phyloP scores from a whole-genome alignment of 805 yeast species.

The Cyberlindnera bimundalis region DNA sequence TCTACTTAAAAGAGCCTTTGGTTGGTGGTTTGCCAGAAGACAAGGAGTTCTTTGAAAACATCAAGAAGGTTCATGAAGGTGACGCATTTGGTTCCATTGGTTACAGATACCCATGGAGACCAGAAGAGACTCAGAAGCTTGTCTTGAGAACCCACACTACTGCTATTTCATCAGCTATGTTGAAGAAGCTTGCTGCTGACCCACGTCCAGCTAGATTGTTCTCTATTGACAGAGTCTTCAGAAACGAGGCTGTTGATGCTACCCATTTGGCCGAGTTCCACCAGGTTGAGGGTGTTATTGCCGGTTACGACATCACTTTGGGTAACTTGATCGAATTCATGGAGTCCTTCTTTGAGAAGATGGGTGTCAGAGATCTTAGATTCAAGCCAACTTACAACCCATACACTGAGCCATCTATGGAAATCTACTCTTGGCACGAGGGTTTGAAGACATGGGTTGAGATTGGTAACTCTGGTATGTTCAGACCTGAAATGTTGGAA shows the following conservation, averaged over 20 bases:
- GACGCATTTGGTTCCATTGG: conserved; percentile 96
- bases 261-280: conserved; percentile 99
- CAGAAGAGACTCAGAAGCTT: conserved; percentile 82
- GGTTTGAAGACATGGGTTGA: conserved; percentile 98
- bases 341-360: conserved; percentile 93
- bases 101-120: conserved; percentile 97
- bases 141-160: conserved; percentile 98
- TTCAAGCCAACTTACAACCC: conserved; percentile 99
- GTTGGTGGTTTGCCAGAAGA: conserved; percentile 82
- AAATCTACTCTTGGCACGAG: conserved; percentile 94
- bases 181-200: conserved; percentile 80
- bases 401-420: conserved; percentile 98
- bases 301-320: conserved; percentile 90
- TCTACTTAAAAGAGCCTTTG: conserved; percentile 91
- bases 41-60: conserved; percentile 68
- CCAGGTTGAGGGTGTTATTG: conserved; percentile 98
- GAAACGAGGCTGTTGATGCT: conserved; percentile 99
- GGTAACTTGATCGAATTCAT: conserved; percentile 97
- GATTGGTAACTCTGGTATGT: conserved; percentile 99
- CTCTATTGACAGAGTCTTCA: conserved; percentile 96
- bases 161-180: conserved; percentile 85
- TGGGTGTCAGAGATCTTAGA: conserved; percentile 95
- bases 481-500: conserved; percentile 99
- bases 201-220: conserved; percentile 90
- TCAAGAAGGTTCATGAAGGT: conserved; percentile 78